phyloP scores from a whole-genome alignment of 1,139 yeast genomes.

The Yamadazyma atmosphaerica region DNA sequence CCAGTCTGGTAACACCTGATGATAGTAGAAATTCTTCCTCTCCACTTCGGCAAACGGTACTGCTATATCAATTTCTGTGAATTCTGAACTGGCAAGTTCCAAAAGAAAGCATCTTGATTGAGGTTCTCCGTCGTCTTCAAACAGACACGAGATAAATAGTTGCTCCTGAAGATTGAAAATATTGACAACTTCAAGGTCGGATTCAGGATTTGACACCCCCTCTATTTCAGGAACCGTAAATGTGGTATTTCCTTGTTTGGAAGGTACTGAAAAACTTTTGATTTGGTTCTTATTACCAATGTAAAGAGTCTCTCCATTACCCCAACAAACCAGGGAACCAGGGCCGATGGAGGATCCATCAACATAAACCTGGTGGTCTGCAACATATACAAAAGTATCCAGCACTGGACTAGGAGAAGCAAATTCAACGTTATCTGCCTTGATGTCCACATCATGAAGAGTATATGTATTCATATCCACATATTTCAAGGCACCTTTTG shows the following conservation, averaged over 20 bases:
- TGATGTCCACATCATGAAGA: background rate
- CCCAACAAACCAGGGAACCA: constrained; percentile 2
- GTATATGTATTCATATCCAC: background rate
- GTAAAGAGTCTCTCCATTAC: constrained; percentile 13
- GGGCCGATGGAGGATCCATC: background rate
- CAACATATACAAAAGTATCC: constrained; percentile 1
- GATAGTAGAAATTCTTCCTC: constrained; percentile 52
- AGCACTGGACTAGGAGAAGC: background rate
- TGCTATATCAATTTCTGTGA: constrained; percentile 48
- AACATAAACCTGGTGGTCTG: background rate
- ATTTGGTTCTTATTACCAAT: constrained; percentile 4
- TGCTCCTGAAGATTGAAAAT: constrained; percentile 1
- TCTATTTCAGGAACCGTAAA: constrained; percentile 9
- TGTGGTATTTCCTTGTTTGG: background rate
- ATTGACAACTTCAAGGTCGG: constrained; percentile 4
- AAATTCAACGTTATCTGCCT: too few relatives aligned
- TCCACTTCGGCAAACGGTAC: constrained; percentile 58
- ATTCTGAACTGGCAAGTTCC: constrained; percentile 3
- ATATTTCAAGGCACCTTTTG: constrained; percentile 7
- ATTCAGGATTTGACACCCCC: constrained; percentile 3
- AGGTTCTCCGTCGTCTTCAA: constrained; percentile 12
- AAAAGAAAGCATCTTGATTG: constrained; percentile 10
- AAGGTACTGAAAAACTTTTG: background rate
- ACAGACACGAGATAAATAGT: constrained; percentile 17
- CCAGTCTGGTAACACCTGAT: constrained; percentile 46